Evolutionary conservation across 257 asterid genomes (phyloP), one percentile per base, ranked within the genome.

Genomic region (Ehretia macrophylla): DNA sequence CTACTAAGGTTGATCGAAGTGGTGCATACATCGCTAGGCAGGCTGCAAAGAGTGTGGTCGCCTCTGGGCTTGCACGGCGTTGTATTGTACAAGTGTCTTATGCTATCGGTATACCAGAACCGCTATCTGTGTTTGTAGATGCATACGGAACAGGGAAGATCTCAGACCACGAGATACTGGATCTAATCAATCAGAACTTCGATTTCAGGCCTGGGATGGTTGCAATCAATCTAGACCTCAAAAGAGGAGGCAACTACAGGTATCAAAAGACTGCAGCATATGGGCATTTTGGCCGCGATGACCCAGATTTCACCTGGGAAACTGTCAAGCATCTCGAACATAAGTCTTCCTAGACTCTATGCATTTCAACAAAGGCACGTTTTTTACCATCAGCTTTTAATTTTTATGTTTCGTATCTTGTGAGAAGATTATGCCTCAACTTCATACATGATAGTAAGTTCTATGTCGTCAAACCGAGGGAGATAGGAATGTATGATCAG

Each of bases 121-220:
- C 94, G 27, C 80, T 82, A 0, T 82, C 94, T 0, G 87, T 85
- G 56, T 79, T 82, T 57, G 89, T 82, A 47, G 89, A 85, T 57
- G 77, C 87, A 13, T 82, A 75, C 74, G 76, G 77, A 78, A 84
- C 93, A 0, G 86, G 93, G 0, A 84, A 61, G 74, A 75, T 81
- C 52, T 75, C 93, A 4, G 88, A 84, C 71, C 73, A 81, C 69
- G 93, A 84, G 55, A 82, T 84, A 20, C 68, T 85, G 67, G 72
- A 8, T 8, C 79, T 82, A 48, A 79, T 85, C 42, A 78, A 85
- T 78, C 81, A 85, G 78, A 80, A 59, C 54, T 85, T 82, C 14
- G 94, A 85, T 72, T 85, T 82, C 56, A 79, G 94, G 85, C 94
- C 94, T 0, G 94, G 94, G 39, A 85, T 82, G 94, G 82, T 85